These are phyloP conservation scores for Eimeria brunetti DNA, from an alignment of 169 alveolate genomes.

Conservation along the genomic window DNA sequence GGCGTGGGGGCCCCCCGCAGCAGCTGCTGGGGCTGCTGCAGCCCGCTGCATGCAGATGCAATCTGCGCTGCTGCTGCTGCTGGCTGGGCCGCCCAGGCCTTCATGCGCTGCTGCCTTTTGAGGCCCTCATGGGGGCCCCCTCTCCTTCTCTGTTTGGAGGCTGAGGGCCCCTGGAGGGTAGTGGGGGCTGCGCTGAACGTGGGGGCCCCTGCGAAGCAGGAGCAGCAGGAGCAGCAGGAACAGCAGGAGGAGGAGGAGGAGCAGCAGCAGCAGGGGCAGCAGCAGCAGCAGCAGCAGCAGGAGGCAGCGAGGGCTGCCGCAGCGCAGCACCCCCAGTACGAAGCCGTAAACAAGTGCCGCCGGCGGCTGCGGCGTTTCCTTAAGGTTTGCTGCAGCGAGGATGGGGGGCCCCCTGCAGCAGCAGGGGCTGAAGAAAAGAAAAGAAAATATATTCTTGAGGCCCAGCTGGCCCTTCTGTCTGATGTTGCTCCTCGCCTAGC, in stretches of 20 bases:
- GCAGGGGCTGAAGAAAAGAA: neutral
- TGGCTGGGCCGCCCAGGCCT: constrained; percentile 39
- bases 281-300: neutral
- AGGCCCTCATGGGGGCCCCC: neutral
- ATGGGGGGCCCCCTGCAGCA: neutral
- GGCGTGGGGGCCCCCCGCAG: constrained; percentile 47
- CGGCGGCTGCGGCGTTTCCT: constrained; percentile 38
- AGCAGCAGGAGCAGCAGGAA: neutral
- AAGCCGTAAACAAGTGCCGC: constrained; percentile 24
- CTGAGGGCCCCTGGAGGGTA: constrained; percentile 68
- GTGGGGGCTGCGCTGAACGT: constrained; percentile 55
- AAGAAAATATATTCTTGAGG: neutral
- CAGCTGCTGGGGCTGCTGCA: constrained; percentile 67
- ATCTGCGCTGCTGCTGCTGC: constrained; percentile 13
- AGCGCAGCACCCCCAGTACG: constrained; percentile 22
- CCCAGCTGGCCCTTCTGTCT: constrained; percentile 1
- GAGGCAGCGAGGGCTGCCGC: constrained; percentile 63
- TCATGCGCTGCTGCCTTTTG: constrained; percentile 53
- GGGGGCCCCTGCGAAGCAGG: constrained; percentile 7
- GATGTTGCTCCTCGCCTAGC: neutral
- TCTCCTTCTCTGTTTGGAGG: constrained; percentile 8
- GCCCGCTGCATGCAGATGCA: neutral
- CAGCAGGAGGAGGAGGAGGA: neutral
- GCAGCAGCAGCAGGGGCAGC: neutral
- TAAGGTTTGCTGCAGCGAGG: neutral